Evolutionary conservation across 2,329 filamentous ascomycete genomes (phyloP).

Genomic region (Sarocladiaceae sp.): DNA sequence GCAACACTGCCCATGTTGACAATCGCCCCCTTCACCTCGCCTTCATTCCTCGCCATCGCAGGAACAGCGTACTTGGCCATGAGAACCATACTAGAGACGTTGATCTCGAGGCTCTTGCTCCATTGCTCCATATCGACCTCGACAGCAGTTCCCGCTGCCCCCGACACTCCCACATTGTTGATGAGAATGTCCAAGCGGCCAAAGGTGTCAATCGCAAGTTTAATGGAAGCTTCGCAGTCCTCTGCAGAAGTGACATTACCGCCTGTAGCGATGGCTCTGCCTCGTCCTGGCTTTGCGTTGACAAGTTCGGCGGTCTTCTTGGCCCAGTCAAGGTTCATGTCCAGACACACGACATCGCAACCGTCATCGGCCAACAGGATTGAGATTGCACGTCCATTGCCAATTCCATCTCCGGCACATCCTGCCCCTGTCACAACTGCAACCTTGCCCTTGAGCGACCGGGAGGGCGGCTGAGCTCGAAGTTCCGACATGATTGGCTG

Average conservation of each 20-base stretch:
- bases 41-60: slow-evolving; percentile 32
- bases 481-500: neutral
- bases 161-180: slow-evolving; percentile 56
- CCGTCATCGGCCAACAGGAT: slow-evolving; percentile 50
- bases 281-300: slow-evolving; percentile 27
- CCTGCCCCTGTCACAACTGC: slow-evolving; percentile 20
- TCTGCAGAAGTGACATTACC: slow-evolving; percentile 48
- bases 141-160: slow-evolving; percentile 48
- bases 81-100: slow-evolving; percentile 15
- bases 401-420: slow-evolving; percentile 42
- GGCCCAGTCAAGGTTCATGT: slow-evolving; percentile 43
- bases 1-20: slow-evolving; percentile 55
- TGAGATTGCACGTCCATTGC: slow-evolving; percentile 47
- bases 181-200: slow-evolving; percentile 56
- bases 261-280: slow-evolving; percentile 33
- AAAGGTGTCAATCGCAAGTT: slow-evolving; percentile 38
- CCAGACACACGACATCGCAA: slow-evolving; percentile 47
- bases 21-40: slow-evolving; percentile 37
- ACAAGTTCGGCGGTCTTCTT: slow-evolving; percentile 49
- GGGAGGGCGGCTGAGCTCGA: slow-evolving; percentile 13
- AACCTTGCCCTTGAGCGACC: slow-evolving; percentile 19
- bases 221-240: slow-evolving; percentile 37
- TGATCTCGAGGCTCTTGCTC: slow-evolving; percentile 41
- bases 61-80: slow-evolving; percentile 15
- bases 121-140: slow-evolving; percentile 52